These are phyloP conservation scores for Trichoderma brevicompactum DNA, from an alignment of 2,329 filamentous ascomycete species.

Conservation along the genomic window DNA sequence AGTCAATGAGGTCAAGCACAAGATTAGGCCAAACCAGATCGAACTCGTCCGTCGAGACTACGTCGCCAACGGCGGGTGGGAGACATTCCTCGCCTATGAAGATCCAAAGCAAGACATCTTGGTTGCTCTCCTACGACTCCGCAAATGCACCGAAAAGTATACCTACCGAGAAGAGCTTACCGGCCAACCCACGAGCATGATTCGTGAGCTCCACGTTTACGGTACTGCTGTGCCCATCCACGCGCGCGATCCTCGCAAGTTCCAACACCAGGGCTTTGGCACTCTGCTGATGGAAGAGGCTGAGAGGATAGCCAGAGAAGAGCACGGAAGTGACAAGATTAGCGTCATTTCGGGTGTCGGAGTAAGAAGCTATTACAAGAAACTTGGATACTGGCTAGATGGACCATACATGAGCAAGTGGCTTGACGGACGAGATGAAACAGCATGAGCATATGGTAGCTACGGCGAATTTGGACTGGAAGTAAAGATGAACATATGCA, in stretches of 20 bases:
- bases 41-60: conserved; percentile 95
- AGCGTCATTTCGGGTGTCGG: conserved; percentile 98
- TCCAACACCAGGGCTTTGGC: conserved; percentile 97
- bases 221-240: conserved; percentile 97
- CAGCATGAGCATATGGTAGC: conserved; percentile 1
- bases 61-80: conserved; percentile 93
- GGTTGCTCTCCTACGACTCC: conserved; percentile 83
- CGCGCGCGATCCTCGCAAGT: conserved; percentile 91
- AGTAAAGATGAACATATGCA: neutral
- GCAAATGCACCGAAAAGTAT: conserved; percentile 89
- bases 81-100: conserved; percentile 97
- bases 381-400: conserved; percentile 91
- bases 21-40: conserved; percentile 94
- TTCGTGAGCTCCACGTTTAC: conserved; percentile 95
- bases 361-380: conserved; percentile 91
- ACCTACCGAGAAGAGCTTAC: conserved; percentile 89
- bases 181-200: conserved; percentile 85
- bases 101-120: conserved; percentile 98
- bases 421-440: conserved; percentile 53
- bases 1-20: conserved; percentile 99
- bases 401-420: conserved; percentile 81
- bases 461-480: neutral
- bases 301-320: conserved; percentile 89
- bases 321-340: conserved; percentile 92
- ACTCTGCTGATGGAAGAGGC: conserved; percentile 98